phyloP scores from a whole-genome alignment of 371 early-diverging fungal genomes.

The Rhizomucor pusillus region DNA sequence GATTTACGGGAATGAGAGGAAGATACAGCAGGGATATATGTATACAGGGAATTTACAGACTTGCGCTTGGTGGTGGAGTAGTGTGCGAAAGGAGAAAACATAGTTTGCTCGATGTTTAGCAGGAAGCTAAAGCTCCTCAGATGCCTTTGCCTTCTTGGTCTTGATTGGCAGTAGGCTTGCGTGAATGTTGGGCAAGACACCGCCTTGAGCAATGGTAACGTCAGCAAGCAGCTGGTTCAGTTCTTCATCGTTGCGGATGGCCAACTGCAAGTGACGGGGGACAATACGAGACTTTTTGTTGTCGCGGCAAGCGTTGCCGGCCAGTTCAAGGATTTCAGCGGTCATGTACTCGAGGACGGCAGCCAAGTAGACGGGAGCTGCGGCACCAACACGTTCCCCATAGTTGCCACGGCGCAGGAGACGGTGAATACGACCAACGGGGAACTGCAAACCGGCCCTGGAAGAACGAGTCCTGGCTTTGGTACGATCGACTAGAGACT shows the following conservation, averaged over 20 bases:
- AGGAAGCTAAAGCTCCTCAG: too few species aligned
- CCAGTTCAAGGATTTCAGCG: constrained; percentile 91
- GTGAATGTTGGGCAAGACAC: constrained; percentile 80
- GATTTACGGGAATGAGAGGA: too few species aligned
- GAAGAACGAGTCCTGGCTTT: constrained; percentile 1
- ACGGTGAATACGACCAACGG: constrained; percentile 93
- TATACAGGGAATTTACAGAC: too few species aligned
- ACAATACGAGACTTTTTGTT: constrained; percentile 90
- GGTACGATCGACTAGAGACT: too few species aligned
- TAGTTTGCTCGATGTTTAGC: too few species aligned
- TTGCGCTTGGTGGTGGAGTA: too few species aligned
- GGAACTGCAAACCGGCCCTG: constrained; percentile 79
- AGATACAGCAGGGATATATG: too few species aligned
- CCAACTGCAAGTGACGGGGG: constrained; percentile 79
- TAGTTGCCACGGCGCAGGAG: constrained; percentile 86
- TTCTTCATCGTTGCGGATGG: constrained; percentile 92
- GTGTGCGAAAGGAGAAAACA: too few species aligned
- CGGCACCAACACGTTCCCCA: constrained; percentile 83
- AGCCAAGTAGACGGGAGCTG: constrained; percentile 88
- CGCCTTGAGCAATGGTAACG: constrained; percentile 79
- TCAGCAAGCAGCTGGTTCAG: constrained; percentile 84
- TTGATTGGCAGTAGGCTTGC: constrained; percentile 59
- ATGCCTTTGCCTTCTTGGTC: constrained; percentile 32
- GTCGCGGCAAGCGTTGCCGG: constrained; percentile 90
- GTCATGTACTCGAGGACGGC: constrained; percentile 91